Evolutionary conservation across 1,284 basidiomycete species (phyloP).

Genomic region (Pseudozyma tsukubaensis): DNA sequence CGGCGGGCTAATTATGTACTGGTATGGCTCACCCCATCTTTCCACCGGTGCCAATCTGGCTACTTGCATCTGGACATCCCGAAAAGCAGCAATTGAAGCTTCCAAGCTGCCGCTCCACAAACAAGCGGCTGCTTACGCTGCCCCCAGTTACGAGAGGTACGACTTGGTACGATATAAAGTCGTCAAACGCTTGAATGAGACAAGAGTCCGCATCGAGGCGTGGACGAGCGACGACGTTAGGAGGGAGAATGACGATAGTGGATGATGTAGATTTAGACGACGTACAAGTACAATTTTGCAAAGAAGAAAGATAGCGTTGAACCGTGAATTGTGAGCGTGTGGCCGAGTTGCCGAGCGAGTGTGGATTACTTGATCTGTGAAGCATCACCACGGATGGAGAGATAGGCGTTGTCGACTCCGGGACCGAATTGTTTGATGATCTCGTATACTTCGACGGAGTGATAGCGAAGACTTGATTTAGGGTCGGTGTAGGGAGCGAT

Average conservation of each 20-base stretch:
- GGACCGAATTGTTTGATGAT: constrained; percentile 78
- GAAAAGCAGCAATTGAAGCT: constrained; percentile 42
- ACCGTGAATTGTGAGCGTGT: constrained; percentile 1
- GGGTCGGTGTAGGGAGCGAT: constrained; percentile 88
- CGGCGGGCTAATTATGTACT: constrained; percentile 63
- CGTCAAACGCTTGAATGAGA: constrained; percentile 34
- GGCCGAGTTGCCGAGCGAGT: neutral
- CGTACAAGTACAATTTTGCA: constrained; percentile 7
- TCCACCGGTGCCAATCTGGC: constrained; percentile 59
- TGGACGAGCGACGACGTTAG: constrained; percentile 41
- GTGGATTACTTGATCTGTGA: constrained; percentile 57
- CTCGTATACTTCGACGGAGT: constrained; percentile 86
- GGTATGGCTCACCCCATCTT: constrained; percentile 57
- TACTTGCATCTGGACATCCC: constrained; percentile 62
- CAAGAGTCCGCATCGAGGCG: constrained; percentile 36
- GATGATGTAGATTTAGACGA: neutral
- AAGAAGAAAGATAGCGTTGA: constrained; percentile 4
- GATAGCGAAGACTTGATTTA: constrained; percentile 81
- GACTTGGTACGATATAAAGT: constrained; percentile 54
- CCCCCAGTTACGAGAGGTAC: constrained; percentile 51
- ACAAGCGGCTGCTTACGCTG: constrained; percentile 43
- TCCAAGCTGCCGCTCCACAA: constrained; percentile 46
- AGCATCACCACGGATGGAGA: constrained; percentile 60
- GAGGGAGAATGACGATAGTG: constrained; percentile 1
- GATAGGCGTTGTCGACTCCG: constrained; percentile 64